Percentiles rank a stretch among this genome's conserved stretches.
phyloP scores from a whole-genome alignment of 2,329 filamentous ascomycete species.

The Aspergillaceae sp. region DNA sequence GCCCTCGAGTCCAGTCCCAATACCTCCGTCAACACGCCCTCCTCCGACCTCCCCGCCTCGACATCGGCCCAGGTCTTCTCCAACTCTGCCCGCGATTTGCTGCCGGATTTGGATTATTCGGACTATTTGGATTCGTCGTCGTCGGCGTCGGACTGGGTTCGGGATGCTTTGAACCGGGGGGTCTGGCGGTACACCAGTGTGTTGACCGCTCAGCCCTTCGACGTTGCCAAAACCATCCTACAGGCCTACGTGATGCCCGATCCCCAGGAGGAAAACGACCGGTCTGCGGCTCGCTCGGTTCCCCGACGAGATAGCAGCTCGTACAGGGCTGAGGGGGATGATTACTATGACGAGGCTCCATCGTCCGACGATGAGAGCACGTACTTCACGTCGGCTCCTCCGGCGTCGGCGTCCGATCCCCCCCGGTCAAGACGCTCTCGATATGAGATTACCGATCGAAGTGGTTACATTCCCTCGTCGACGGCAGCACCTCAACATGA shows the following conservation, averaged over 20 bases:
- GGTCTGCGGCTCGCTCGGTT: constrained; percentile 8
- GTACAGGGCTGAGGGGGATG: constrained; percentile 1
- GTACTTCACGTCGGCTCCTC: constrained; percentile 66
- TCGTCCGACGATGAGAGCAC: constrained; percentile 65
- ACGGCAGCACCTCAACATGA: constrained; percentile 46
- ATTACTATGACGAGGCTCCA: constrained; percentile 32
- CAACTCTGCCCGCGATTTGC: constrained; percentile 67
- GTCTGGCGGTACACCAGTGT: constrained; percentile 88
- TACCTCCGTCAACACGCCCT: constrained; percentile 17
- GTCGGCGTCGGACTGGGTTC: constrained; percentile 63
- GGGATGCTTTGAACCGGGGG: constrained; percentile 71
- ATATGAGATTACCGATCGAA: constrained; percentile 37
- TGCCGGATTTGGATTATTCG: constrained; percentile 85
- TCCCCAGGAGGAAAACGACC: constrained; percentile 20
- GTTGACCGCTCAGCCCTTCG: constrained; percentile 87
- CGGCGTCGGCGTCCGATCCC: constrained; percentile 34
- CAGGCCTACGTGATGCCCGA: constrained; percentile 57
- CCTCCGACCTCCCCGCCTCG: constrained; percentile 24
- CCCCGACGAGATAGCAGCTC: constrained; percentile 9
- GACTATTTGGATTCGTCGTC: constrained; percentile 75
- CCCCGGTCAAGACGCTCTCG: constrained; percentile 29
- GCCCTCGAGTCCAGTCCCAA: constrained; percentile 44
- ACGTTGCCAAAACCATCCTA: constrained; percentile 88
- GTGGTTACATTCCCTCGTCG: constrained; percentile 36
- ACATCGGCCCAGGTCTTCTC: constrained; percentile 45